Percentiles rank a stretch among this genome's conserved stretches.
Evolutionary conservation across 2,329 filamentous ascomycete genomes (phyloP).

Genomic region (Cyphellophora europaea): DNA sequence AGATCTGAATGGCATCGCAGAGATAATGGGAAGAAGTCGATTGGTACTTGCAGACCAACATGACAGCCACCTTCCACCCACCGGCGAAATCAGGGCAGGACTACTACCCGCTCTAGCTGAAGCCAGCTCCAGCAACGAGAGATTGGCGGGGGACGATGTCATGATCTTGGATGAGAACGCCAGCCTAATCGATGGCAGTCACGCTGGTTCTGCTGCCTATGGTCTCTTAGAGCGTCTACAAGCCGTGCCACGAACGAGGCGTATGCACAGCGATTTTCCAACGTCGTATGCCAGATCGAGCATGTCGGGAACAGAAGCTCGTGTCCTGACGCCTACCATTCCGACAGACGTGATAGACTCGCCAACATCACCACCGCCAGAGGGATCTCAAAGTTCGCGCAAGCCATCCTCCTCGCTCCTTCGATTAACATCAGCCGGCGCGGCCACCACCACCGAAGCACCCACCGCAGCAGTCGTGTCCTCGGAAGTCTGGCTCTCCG

Average conservation of each 20-base stretch:
- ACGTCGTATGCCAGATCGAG: not conserved
- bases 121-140: conserved; percentile 28
- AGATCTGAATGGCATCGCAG: conserved; percentile 53
- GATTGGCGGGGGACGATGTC: conserved; percentile 26
- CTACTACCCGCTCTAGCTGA: conserved; percentile 34
- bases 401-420: not conserved
- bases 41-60: conserved; percentile 55
- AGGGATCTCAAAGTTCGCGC: not conserved
- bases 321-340: not conserved
- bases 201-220: conserved; percentile 27
- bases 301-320: not conserved
- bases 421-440: conserved; percentile 6
- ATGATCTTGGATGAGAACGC: conserved; percentile 30
- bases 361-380: not conserved
- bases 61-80: conserved; percentile 50
- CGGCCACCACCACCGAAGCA: conserved; percentile 1
- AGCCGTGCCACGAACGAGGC: conserved; percentile 9
- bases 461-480: conserved; percentile 13
- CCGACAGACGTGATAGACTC: not conserved
- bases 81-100: conserved; percentile 44
- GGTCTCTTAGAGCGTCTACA: conserved; percentile 26
- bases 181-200: conserved; percentile 26
- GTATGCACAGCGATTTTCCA: conserved; percentile 4
- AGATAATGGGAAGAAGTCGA: conserved; percentile 53
- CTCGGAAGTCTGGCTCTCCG: conserved; percentile 17